Base-by-base conservation (phyloP, 495 filamentous ascomycete species). In the Aspergillus wentii region DNA sequence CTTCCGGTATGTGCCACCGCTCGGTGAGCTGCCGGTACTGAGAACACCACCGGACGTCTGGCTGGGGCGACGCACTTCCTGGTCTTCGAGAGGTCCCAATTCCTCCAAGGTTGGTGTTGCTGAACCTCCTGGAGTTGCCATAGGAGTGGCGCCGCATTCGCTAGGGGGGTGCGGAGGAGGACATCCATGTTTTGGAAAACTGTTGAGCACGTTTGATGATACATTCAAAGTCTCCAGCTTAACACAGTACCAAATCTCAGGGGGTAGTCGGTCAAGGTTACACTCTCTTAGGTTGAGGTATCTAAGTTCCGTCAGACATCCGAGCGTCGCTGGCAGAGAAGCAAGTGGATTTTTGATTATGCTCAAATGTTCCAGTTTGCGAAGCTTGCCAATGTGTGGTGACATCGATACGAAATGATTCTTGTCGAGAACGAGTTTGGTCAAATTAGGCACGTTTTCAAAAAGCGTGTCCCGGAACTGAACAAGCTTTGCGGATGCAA, bases 381-480 rank as follows among this genome's bases (percentile, higher is more conserved):
- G 76, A 22, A 99, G 69, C 45, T 83, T 87, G 18, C 90, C 88
- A 43, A 97, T 84, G 33, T 90, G 80, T 33, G 72, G 69, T 0
- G 89, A 89, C 21, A 97, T 69, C 2, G 88, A 89, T 4, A 89
- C 86, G 45, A 97, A 89, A 57, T 96, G 92, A 48, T 99, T 99
- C 53, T 88, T 88, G 57, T 96, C 91, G 14, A 99, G 71, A 26
- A 89, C 78, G 15, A 99, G 75, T 44, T 88, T 87, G 27, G 87
- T 82, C 32, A 97, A 57, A 53, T 86, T 91, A 14, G 84, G 74
- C 61, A 97, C 75, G 57, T 90, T 86, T 43, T 87, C 83, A 55
- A 94, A 97, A 10, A 91, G 73, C 27, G 80, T 78, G 49, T 97
- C 91, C 6, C 79, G 78, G 17, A 99, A 75, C 42, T 85, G 82